Evolutionary conservation across 2,329 filamentous ascomycete genomes (phyloP), one percentile per base, ranked within the genome.

Genomic region (Exophiala calicioides): DNA sequence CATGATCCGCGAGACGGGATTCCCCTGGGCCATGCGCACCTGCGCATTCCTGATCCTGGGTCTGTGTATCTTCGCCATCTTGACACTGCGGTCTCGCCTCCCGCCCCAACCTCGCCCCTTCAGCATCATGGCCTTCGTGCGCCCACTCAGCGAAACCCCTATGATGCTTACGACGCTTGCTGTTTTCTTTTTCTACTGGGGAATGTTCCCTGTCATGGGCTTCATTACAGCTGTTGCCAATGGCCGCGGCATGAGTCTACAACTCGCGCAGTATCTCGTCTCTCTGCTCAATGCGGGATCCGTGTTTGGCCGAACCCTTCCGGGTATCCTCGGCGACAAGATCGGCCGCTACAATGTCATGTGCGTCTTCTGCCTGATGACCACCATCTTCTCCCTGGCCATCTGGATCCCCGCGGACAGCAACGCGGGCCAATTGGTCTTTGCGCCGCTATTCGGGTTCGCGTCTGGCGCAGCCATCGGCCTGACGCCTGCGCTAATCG

Each of bases 381-480:
- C 76, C 9, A 60, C 62, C 3, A 68, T 79, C 26, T 56, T 79
- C 1, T 70, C 74, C 9, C 65, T 82, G 0, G 76, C 72, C 20
- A 62, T 85, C 2, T 78, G 80, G 80, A 66, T 81, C 3, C 74
- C 76, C 1, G 73, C 70, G 8, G 68, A 67, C 3, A 70, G 70
- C 27, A 77, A 81, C 7, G 75, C 76, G 0, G 75, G 78, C 1
- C 78, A 84, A 47, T 75, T 88, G 38, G 71, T 81, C 26, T 88
- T 86, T 62, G 75, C 78, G 9, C 71, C 77, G n/a, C 65, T 87
- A 5, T 89, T 85, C 56, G 86, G 85, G 13, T 86, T 88, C 62
- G 76, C 76, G 10, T 83, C 80, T 0, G 86, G 85, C 9, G 79
- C 79, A 2, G 85, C 82, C 57, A 78, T 86, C 26, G 79, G 79